Evolutionary conservation across 2,329 filamentous ascomycete species (phyloP).

Genomic region (Calonectria pseudoreteaudii): DNA sequence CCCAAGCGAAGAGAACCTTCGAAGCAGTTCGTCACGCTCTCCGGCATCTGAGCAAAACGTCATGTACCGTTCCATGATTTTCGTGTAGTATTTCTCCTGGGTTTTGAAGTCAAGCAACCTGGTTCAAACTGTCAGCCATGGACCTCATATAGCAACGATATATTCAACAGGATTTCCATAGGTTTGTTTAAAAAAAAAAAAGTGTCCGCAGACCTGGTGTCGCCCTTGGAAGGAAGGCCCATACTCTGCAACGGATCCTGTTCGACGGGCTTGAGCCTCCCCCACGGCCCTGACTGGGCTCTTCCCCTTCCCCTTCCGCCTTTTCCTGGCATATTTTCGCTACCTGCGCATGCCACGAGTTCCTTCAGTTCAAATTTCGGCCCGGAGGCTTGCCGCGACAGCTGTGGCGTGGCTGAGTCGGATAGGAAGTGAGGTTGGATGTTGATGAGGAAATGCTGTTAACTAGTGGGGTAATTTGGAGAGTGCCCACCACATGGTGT

Average conservation of each 20-base stretch:
- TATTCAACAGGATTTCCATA: too few species aligned
- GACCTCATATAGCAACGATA: not conserved
- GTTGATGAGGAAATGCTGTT: constrained; percentile 9
- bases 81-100: constrained; percentile 88
- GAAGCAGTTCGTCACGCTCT: constrained; percentile 78
- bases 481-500: not conserved
- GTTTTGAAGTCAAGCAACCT: constrained; percentile 80
- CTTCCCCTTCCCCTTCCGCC: constrained; percentile 31
- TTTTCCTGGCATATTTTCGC: constrained; percentile 44
- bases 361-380: not conserved
- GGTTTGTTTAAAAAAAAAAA: too few species aligned
- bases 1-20: constrained; percentile 76
- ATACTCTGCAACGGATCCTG: constrained; percentile 83
- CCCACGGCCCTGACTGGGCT: constrained; percentile 70
- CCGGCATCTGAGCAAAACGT: constrained; percentile 83
- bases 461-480: constrained; percentile 17
- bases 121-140: constrained; percentile 13
- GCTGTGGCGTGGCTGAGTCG: not conserved
- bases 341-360: constrained; percentile 4
- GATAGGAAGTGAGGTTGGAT: constrained; percentile 14
- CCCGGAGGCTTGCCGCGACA: not conserved
- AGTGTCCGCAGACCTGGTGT: constrained; percentile 73
- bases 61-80: constrained; percentile 90
- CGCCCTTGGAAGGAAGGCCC: constrained; percentile 91
- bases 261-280: constrained; percentile 78